Evolutionary conservation across 164 flowering plant genomes (phyloP).

Genomic region (Piper longum): DNA sequence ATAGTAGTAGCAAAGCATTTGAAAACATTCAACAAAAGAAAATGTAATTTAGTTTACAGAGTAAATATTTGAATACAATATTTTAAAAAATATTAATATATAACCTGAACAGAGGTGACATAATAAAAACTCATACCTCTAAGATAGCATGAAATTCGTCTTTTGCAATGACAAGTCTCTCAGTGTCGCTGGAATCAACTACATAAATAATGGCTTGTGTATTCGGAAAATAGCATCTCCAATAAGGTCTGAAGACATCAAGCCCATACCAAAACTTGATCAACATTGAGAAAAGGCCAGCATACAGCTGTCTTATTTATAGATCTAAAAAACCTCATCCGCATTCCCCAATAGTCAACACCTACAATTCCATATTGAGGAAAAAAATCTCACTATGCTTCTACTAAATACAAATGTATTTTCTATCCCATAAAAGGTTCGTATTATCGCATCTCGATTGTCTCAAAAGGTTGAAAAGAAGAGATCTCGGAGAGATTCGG

Average conservation of each 20-base stretch:
- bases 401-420: neutral
- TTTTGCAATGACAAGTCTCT: slow-evolving; percentile 74
- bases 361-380: neutral
- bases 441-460: too few species aligned
- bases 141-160: slow-evolving; percentile 92
- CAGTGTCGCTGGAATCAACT: slow-evolving; percentile 95
- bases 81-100: too few species aligned
- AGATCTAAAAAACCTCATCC: too few species aligned
- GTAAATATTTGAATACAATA: neutral
- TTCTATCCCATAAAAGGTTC: neutral
- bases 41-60: neutral
- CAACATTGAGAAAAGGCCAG: neutral
- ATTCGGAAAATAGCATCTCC: slow-evolving; percentile 98
- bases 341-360: neutral
- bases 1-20: neutral
- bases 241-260: slow-evolving; percentile 60
- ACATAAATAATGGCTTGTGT: slow-evolving; percentile 95
- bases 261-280: neutral
- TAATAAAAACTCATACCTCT: slow-evolving; percentile 34
- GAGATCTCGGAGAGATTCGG: too few species aligned
- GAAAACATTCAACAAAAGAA: neutral
- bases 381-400: neutral
- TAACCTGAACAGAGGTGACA: neutral
- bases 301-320: neutral
- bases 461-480: too few species aligned